Evolutionary conservation across 495 filamentous ascomycete genomes (phyloP).

Genomic region (Annulohypoxylon bovei): DNA sequence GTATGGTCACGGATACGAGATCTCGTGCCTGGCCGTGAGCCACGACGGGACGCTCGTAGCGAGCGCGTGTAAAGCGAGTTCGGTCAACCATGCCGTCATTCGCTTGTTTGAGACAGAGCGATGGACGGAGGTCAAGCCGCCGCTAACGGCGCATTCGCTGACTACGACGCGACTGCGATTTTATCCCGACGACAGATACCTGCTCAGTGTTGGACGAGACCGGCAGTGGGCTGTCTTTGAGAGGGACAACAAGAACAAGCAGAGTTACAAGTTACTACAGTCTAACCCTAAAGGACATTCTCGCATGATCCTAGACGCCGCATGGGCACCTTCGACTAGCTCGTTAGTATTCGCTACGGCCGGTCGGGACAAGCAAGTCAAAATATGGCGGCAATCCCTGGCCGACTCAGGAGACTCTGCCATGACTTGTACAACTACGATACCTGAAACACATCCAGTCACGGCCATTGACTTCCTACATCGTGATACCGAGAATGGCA

Average conservation of each 20-base stretch:
- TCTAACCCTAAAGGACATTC: slow-evolving; percentile 85
- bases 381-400: slow-evolving; percentile 70
- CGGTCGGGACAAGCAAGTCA: slow-evolving; percentile 85
- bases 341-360: slow-evolving; percentile 79
- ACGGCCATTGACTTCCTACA: slow-evolving; percentile 79
- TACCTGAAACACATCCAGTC: slow-evolving; percentile 68
- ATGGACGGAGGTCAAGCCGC: slow-evolving; percentile 89
- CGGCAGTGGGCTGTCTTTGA: slow-evolving; percentile 87
- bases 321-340: slow-evolving; percentile 72
- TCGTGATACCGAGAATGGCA: slow-evolving; percentile 47
- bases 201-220: slow-evolving; percentile 92
- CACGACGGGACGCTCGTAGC: slow-evolving; percentile 80
- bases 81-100: slow-evolving; percentile 92
- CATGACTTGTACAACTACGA: slow-evolving; percentile 60
- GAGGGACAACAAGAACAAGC: slow-evolving; percentile 48
- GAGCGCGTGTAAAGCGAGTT: slow-evolving; percentile 93
- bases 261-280: slow-evolving; percentile 63
- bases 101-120: slow-evolving; percentile 83
- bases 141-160: slow-evolving; percentile 80
- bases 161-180: slow-evolving; percentile 86
- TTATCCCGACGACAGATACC: slow-evolving; percentile 72
- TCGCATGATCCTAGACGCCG: slow-evolving; percentile 86
- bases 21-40: slow-evolving; percentile 86
- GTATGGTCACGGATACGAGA: slow-evolving; percentile 99
- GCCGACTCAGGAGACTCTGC: slow-evolving; percentile 34